Conservation (phyloP, 2,329 filamentous ascomycete genomes). For the Penicillium palitans region DNA sequence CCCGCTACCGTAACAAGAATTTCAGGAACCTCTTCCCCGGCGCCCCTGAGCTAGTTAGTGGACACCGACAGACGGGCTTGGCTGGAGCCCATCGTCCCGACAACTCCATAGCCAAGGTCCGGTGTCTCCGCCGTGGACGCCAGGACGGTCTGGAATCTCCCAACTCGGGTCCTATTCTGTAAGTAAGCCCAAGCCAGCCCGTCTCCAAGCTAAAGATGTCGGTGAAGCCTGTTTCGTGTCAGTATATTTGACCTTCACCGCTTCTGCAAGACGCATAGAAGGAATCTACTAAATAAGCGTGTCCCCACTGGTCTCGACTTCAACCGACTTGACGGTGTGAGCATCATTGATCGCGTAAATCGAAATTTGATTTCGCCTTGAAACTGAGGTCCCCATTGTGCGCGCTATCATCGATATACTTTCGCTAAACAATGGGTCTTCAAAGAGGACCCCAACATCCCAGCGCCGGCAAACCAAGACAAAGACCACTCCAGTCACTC, state of each 20-base stretch:
- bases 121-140: slow-evolving; percentile 14
- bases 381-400: slow-evolving; percentile 18
- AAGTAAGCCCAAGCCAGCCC: slow-evolving; percentile 6
- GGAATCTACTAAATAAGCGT: slow-evolving; percentile 5
- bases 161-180: neutral
- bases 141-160: slow-evolving; percentile 25
- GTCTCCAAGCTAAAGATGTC: slow-evolving; percentile 20
- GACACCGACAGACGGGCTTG: slow-evolving; percentile 25
- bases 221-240: slow-evolving; percentile 20
- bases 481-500: slow-evolving; percentile 13
- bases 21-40: slow-evolving; percentile 36
- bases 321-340: slow-evolving; percentile 7
- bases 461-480: slow-evolving; percentile 15
- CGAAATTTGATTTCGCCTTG: neutral
- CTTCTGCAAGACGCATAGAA: slow-evolving; percentile 11
- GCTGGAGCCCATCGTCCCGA: slow-evolving; percentile 25
- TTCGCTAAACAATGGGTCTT: slow-evolving; percentile 26
- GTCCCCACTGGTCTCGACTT: slow-evolving; percentile 6
- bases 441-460: slow-evolving; percentile 11
- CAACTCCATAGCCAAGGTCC: slow-evolving; percentile 17
- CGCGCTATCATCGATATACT: slow-evolving; percentile 23
- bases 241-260: slow-evolving; percentile 20
- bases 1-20: slow-evolving; percentile 32
- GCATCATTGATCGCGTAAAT: slow-evolving; percentile 5
- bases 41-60: slow-evolving; percentile 35